A percentile compares a stretch with the other conserved stretches of the same genome.
Conservation (phyloP, 306 rosid species). For the Senna siamea region DNA sequence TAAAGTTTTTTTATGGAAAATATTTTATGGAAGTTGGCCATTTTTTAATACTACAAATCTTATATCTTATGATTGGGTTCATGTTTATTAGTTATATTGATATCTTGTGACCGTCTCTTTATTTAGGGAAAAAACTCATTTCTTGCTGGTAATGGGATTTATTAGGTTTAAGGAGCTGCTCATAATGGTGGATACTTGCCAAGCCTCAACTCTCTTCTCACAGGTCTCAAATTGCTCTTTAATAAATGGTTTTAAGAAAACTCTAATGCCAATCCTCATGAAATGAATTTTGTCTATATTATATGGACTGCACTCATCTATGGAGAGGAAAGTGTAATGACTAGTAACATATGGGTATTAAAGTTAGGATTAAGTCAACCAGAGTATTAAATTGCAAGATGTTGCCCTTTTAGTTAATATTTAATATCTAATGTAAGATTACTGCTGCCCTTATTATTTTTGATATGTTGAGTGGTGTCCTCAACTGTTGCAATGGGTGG, state of each 20-base stretch:
- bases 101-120: conserved; percentile 19
- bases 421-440: conserved; percentile 11
- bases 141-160: conserved; percentile 33
- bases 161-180: conserved; percentile 96
- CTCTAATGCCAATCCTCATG: conserved; percentile 19
- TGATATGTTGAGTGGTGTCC: conserved; percentile 24
- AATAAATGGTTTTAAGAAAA: conserved; percentile 18
- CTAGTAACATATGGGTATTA: conserved; percentile 12
- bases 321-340: not conserved
- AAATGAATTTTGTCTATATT: not conserved
- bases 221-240: conserved; percentile 61
- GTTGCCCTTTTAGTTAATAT: conserved; percentile 6
- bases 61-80: not conserved
- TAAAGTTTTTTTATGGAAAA: not conserved
- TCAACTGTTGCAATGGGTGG: not conserved
- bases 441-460: conserved; percentile 8
- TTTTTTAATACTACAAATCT: not conserved
- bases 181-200: conserved; percentile 98
- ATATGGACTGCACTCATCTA: not conserved
- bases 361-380: conserved; percentile 13
- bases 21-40: not conserved
- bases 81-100: not conserved
- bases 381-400: conserved; percentile 7
- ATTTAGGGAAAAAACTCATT: conserved; percentile 33
- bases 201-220: conserved; percentile 93